A percentile compares a stretch with the other conserved stretches of the same genome.
Conservation (phyloP, 2,329 filamentous ascomycete species). For the Alternaria brassicae region DNA sequence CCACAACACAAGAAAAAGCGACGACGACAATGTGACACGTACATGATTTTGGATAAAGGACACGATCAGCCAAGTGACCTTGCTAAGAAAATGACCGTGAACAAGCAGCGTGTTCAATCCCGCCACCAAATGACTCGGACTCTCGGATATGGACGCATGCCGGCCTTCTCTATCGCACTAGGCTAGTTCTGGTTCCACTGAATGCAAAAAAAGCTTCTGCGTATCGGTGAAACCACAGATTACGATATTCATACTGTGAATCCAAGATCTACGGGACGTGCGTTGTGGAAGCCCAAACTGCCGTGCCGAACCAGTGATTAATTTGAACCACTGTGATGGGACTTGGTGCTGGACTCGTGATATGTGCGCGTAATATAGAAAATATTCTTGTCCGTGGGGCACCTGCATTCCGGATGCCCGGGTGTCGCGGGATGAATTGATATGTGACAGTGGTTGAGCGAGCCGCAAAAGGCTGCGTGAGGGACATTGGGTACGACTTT, state of each 20-base stretch:
- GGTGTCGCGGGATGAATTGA: not conserved
- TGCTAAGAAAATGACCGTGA: not conserved
- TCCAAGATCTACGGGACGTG: conserved; percentile 1
- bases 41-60: not conserved
- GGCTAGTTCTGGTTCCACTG: not conserved
- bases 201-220: conserved; percentile 1
- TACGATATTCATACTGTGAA: not conserved
- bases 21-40: not conserved
- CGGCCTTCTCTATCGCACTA: not conserved
- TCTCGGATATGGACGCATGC: not conserved
- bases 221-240: not conserved
- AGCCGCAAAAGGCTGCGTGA: not conserved
- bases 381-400: not conserved
- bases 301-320: conserved; percentile 2
- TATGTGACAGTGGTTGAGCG: not conserved
- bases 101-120: not conserved
- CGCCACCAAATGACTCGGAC: not conserved
- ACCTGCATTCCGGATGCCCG: not conserved
- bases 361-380: not conserved
- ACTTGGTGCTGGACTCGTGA: not conserved
- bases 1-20: not conserved
- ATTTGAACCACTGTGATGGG: not conserved
- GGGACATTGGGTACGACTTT: too few species aligned
- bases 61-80: not conserved
- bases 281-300: conserved; percentile 1